Evolutionary conservation across 164 flowering plant species (phyloP).

Genomic region (Stephania japonica): DNA sequence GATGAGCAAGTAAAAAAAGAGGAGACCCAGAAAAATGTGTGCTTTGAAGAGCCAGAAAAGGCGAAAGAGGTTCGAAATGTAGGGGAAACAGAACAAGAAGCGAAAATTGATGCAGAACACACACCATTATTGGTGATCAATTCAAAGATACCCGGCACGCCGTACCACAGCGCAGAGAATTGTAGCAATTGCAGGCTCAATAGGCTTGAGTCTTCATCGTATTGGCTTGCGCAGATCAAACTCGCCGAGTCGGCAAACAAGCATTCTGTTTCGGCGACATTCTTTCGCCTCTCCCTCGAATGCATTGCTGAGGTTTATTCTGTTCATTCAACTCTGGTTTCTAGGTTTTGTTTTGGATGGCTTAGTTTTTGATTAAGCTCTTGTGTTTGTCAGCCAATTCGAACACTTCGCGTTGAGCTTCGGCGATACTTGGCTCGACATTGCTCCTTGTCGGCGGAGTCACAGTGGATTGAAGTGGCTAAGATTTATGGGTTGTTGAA

Average conservation of each 20-base stretch:
- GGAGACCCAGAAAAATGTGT: constrained; percentile 18
- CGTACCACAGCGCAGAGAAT: constrained; percentile 31
- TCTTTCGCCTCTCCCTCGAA: constrained; percentile 36
- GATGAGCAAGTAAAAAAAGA: constrained; percentile 1
- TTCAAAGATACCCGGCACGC: constrained; percentile 17
- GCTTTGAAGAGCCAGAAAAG: constrained; percentile 17
- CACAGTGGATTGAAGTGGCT: constrained; percentile 25
- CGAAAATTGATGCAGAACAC: constrained; percentile 18
- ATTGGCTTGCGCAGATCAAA: constrained; percentile 46
- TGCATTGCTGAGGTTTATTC: constrained; percentile 34
- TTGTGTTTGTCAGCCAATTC: constrained; percentile 16
- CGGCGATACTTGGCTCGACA: constrained; percentile 30
- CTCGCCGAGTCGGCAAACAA: constrained; percentile 38
- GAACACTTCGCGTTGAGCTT: constrained; percentile 25
- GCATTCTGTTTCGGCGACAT: constrained; percentile 34
- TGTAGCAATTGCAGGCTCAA: constrained; percentile 43
- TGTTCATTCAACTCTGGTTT: background rate
- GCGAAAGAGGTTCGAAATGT: background rate
- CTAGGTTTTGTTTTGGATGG: background rate
- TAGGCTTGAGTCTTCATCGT: constrained; percentile 34
- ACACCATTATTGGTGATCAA: constrained; percentile 5
- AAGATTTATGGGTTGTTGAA: constrained; percentile 24
- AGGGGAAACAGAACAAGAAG: background rate
- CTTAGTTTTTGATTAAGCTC: background rate
- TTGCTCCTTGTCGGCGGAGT: constrained; percentile 13